A percentile compares a stretch with the other conserved stretches of the same genome.
Conservation (phyloP, 2,329 filamentous ascomycete genomes). For the Passalora sequoiae region DNA sequence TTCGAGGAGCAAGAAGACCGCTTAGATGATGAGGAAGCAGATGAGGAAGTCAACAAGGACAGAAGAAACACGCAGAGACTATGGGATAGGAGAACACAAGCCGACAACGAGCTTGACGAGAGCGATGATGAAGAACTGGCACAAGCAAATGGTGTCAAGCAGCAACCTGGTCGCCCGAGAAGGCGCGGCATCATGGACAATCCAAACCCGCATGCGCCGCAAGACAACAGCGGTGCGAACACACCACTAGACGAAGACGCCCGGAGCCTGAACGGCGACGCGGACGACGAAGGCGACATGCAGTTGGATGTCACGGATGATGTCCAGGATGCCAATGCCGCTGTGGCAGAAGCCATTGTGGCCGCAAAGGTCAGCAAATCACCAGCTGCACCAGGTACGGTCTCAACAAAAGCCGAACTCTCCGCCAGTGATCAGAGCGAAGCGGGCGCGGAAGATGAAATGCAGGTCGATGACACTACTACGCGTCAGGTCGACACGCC, state of each 20-base stretch:
- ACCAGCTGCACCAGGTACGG: slow-evolving; percentile 10
- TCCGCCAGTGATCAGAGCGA: slow-evolving; percentile 16
- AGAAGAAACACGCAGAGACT: slow-evolving; percentile 73
- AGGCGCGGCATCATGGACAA: slow-evolving; percentile 59
- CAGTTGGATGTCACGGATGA: slow-evolving; percentile 26
- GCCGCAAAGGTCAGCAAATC: slow-evolving; percentile 25
- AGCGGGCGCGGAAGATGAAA: slow-evolving; percentile 24
- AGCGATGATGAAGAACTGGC: slow-evolving; percentile 85
- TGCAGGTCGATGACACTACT: slow-evolving; percentile 23
- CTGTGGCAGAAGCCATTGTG: slow-evolving; percentile 23
- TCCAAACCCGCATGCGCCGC: slow-evolving; percentile 51
- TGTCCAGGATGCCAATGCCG: slow-evolving; percentile 19
- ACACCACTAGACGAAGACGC: slow-evolving; percentile 29
- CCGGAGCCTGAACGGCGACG: slow-evolving; percentile 30
- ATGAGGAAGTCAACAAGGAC: slow-evolving; percentile 84
- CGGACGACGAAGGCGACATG: slow-evolving; percentile 20
- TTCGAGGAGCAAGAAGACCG: slow-evolving; percentile 59
- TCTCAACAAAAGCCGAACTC: slow-evolving; percentile 8
- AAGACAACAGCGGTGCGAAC: slow-evolving; percentile 50
- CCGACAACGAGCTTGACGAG: slow-evolving; percentile 73
- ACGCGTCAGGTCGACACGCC: slow-evolving; percentile 28
- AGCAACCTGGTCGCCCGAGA: slow-evolving; percentile 44
- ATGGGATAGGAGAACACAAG: slow-evolving; percentile 70
- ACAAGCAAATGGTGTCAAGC: slow-evolving; percentile 64
- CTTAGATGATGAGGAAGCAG: slow-evolving; percentile 66